A percentile compares a stretch with the other conserved stretches of the same genome.
Conservation (phyloP, 2,329 filamentous ascomycete species). For the Domatiomyces catenatus region DNA sequence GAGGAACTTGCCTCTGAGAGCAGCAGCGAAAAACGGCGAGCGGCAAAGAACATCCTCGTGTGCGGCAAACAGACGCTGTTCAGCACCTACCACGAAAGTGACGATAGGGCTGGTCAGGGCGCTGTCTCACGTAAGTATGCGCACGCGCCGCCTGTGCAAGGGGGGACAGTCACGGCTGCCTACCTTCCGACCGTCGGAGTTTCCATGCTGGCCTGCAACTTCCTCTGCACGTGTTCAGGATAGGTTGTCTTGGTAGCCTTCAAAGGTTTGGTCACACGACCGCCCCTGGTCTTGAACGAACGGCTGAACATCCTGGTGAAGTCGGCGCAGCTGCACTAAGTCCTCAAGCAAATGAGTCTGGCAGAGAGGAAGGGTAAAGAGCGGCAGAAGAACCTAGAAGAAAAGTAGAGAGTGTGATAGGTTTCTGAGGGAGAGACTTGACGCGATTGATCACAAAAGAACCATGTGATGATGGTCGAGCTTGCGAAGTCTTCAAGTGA, state of each 20-base stretch:
- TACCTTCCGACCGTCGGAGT: conserved; percentile 34
- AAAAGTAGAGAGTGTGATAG: conserved; percentile 28
- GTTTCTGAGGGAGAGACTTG: conserved; percentile 20
- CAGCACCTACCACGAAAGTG: conserved; percentile 68
- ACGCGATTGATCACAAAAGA: conserved; percentile 33
- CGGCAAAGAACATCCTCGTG: conserved; percentile 70
- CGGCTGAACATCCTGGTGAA: conserved; percentile 71
- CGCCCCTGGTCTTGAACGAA: conserved; percentile 66
- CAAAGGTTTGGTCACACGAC: conserved; percentile 69
- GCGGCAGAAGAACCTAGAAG: conserved; percentile 21
- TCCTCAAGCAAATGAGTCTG: conserved; percentile 32
- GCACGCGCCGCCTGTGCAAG: not conserved
- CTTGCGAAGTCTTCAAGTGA: conserved; percentile 37
- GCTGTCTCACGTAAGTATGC: conserved; percentile 21
- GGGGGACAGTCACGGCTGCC: conserved; percentile 1
- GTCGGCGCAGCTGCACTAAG: conserved; percentile 21
- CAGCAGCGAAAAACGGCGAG: conserved; percentile 63
- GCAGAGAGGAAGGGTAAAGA: conserved; percentile 28
- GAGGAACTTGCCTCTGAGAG: conserved; percentile 49
- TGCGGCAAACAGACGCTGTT: conserved; percentile 76
- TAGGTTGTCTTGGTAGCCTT: conserved; percentile 62
- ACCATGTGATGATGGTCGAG: conserved; percentile 36
- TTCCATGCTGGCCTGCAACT: conserved; percentile 71
- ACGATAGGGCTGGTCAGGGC: conserved; percentile 57
- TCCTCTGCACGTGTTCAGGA: conserved; percentile 68